phyloP scores from a whole-genome alignment of 495 filamentous ascomycete species.

The Aspergillus avenaceus region DNA sequence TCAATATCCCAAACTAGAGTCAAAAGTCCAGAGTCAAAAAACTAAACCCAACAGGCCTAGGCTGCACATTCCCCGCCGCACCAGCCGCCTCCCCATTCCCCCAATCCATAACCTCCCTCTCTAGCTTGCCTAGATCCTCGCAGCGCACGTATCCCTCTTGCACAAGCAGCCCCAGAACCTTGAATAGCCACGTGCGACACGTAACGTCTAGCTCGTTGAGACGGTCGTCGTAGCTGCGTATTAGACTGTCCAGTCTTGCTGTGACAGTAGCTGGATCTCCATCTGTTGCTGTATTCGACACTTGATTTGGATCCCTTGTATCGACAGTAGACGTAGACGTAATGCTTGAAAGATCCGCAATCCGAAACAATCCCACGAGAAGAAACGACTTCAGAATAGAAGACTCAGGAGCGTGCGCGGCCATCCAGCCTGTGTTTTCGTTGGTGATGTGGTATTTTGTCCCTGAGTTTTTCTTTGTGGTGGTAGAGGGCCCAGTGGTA shows the following conservation, averaged over 20 bases:
- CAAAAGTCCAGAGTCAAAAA: background rate
- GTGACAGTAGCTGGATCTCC: too few relatives aligned
- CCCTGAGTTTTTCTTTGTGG: slow-evolving; percentile 4
- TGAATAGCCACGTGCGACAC: slow-evolving; percentile 7
- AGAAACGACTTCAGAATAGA: slow-evolving; percentile 12
- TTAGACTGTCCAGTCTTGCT: background rate
- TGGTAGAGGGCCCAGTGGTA: slow-evolving; percentile 22
- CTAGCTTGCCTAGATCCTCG: background rate
- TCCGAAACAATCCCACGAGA: slow-evolving; percentile 15
- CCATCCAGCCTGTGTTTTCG: slow-evolving; percentile 11
- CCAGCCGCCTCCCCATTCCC: slow-evolving; percentile 3
- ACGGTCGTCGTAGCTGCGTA: slow-evolving; percentile 1
- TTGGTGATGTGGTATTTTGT: slow-evolving; percentile 19
- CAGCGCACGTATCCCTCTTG: background rate
- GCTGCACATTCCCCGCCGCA: slow-evolving; percentile 10
- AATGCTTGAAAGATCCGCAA: slow-evolving; percentile 5
- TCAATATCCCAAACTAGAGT: too few relatives aligned
- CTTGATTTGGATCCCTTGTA: too few relatives aligned
- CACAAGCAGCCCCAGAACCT: background rate
- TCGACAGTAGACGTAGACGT: background rate
- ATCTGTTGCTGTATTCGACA: too few relatives aligned
- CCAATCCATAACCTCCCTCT: slow-evolving; percentile 3
- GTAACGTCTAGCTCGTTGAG: slow-evolving; percentile 2
- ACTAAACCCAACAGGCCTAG: slow-evolving; percentile 2
- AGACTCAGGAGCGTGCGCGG: slow-evolving; percentile 7